phyloP scores from a whole-genome alignment of 441 rosid genomes.

The Capsella rubella region DNA sequence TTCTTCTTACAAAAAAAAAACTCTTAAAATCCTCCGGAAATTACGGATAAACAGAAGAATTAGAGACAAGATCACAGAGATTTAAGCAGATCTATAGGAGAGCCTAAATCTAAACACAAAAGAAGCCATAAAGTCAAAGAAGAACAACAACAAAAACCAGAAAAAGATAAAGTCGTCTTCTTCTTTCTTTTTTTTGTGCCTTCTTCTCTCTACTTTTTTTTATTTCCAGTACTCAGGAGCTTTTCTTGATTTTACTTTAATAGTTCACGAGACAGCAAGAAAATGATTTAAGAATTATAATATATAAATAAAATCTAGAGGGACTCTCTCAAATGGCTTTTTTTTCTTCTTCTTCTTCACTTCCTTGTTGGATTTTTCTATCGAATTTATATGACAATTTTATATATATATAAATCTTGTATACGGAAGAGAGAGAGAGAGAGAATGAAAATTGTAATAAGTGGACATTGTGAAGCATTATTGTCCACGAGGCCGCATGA shows the following conservation, averaged over 20 bases:
- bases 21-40: constrained; percentile 30
- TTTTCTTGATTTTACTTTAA: constrained; percentile 45
- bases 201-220: constrained; percentile 32
- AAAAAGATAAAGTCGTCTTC: constrained; percentile 41
- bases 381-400: constrained; percentile 47
- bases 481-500: constrained; percentile 48
- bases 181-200: not conserved
- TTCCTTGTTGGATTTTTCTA: constrained; percentile 16
- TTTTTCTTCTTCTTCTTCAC: constrained; percentile 13
- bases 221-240: constrained; percentile 40
- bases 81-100: constrained; percentile 42
- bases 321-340: constrained; percentile 5
- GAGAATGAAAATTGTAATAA: constrained; percentile 33
- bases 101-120: constrained; percentile 34
- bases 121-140: constrained; percentile 45
- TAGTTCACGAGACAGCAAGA: constrained; percentile 46
- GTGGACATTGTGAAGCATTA: constrained; percentile 45
- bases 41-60: constrained; percentile 22
- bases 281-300: constrained; percentile 34
- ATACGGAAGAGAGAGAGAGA: constrained; percentile 32
- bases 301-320: not conserved
- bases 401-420: constrained; percentile 35
- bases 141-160: constrained; percentile 24
- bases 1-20: constrained; percentile 28
- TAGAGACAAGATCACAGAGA: constrained; percentile 23